Evolutionary conservation across 768 basidiomycete species (phyloP).

Genomic region (Kwoniella heveanensis): DNA sequence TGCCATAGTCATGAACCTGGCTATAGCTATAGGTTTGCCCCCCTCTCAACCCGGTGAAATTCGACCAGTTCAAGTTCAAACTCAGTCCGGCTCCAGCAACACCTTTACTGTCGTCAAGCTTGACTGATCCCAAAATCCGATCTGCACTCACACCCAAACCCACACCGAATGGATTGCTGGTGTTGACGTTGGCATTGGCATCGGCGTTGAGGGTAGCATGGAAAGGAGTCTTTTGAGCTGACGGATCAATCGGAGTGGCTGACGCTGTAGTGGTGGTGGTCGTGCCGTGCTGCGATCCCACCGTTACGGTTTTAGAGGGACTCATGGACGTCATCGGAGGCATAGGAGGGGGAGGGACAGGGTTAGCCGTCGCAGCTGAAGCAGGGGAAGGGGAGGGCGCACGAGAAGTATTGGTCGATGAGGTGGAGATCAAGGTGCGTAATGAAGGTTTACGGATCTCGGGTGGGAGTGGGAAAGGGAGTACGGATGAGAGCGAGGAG

Average conservation of each 20-base stretch:
- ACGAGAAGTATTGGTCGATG: slow-evolving; percentile 12
- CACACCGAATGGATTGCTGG: not conserved
- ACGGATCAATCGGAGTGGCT: not conserved
- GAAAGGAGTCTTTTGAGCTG: not conserved
- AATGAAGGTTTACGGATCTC: slow-evolving; percentile 39
- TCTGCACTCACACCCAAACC: not conserved
- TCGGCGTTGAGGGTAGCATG: not conserved
- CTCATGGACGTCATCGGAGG: too few relatives aligned
- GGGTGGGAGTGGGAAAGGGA: slow-evolving; percentile 4
- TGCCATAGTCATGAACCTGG: too few relatives aligned
- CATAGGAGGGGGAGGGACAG: not conserved
- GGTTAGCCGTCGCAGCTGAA: too few relatives aligned
- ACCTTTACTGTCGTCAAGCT: too few relatives aligned
- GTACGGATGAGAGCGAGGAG: slow-evolving; percentile 23
- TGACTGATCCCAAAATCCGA: too few relatives aligned
- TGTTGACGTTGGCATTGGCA: too few relatives aligned
- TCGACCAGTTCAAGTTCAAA: too few relatives aligned
- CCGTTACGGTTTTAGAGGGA: too few relatives aligned
- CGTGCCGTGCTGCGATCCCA: too few relatives aligned
- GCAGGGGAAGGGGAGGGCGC: slow-evolving; percentile 7
- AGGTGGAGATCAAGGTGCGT: slow-evolving; percentile 29
- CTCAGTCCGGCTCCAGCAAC: too few relatives aligned
- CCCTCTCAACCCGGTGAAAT: too few relatives aligned
- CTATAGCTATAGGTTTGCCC: too few relatives aligned
- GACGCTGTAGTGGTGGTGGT: not conserved